These are phyloP conservation scores for Septoria petroselini DNA, from an alignment of 2,329 filamentous ascomycete genomes.

Conservation along the genomic window DNA sequence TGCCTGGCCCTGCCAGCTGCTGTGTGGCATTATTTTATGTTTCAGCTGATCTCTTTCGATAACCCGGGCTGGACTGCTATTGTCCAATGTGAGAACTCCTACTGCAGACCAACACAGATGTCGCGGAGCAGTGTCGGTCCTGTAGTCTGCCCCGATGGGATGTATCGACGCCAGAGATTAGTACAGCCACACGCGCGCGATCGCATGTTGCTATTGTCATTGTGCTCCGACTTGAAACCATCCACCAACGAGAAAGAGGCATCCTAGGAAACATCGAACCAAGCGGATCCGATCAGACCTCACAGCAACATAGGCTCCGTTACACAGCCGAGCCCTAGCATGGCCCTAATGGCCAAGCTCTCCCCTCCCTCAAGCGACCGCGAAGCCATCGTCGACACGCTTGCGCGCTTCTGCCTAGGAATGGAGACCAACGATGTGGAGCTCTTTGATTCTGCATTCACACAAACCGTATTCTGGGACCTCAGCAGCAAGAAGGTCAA, in stretches of 20 bases:
- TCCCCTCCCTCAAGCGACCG: conserved; percentile 25
- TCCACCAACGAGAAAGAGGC: neutral
- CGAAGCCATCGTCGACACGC: conserved; percentile 35
- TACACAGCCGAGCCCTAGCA: neutral
- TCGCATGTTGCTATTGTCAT: too few relatives aligned
- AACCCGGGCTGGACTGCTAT: conserved; percentile 43
- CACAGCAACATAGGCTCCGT: too few relatives aligned
- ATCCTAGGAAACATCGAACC: neutral
- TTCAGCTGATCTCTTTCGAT: conserved; percentile 18
- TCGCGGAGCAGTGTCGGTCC: neutral
- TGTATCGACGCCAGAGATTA: neutral
- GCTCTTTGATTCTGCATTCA: conserved; percentile 36
- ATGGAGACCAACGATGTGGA: conserved; percentile 32
- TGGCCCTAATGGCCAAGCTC: conserved; percentile 1
- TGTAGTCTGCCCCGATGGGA: neutral
- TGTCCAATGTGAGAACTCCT: conserved; percentile 43
- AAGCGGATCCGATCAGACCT: neutral
- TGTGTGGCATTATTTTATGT: conserved; percentile 44
- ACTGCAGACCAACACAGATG: neutral
- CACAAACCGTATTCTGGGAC: conserved; percentile 22
- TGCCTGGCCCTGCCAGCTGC: conserved; percentile 40
- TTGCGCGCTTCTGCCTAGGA: conserved; percentile 31
- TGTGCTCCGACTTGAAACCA: neutral
- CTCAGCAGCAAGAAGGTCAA: conserved; percentile 28
- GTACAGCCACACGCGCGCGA: too few relatives aligned